These are phyloP conservation scores for Candida sanyaensis DNA, from an alignment of 1,139 yeast genomes.

Conservation along the genomic window DNA sequence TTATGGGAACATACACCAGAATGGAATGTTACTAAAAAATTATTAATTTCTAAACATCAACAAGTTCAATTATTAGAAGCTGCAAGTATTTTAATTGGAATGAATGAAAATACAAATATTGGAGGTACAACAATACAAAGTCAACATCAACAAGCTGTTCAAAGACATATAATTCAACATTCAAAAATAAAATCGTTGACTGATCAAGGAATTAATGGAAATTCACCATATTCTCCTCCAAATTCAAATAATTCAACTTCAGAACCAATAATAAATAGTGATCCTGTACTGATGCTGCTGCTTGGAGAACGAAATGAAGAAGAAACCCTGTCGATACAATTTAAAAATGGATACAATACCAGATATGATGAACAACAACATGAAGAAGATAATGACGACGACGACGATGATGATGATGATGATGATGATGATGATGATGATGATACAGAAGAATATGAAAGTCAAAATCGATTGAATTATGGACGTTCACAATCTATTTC, in stretches of 20 bases:
- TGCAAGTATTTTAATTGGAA: slow-evolving; percentile 80
- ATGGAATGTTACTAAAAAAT: slow-evolving; percentile 83
- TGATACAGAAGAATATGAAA: neutral
- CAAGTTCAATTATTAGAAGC: slow-evolving; percentile 89
- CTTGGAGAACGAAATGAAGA: neutral
- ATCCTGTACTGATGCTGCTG: neutral
- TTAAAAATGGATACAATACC: neutral
- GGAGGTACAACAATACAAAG: neutral
- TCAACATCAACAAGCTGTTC: slow-evolving; percentile 1
- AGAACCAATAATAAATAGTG: neutral
- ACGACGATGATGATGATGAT: neutral
- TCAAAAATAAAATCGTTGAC: neutral
- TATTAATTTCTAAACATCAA: slow-evolving; percentile 84
- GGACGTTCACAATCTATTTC: slow-evolving; percentile 19
- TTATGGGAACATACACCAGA: slow-evolving; percentile 85
- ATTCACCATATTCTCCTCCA: slow-evolving; percentile 12
- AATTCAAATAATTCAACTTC: neutral
- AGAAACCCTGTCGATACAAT: neutral
- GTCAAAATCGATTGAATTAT: slow-evolving; percentile 6
- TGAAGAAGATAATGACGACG: neutral
- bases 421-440: slow-evolving; percentile 1
- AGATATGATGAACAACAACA: neutral
- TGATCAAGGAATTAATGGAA: neutral
- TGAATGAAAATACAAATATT: slow-evolving; percentile 51
- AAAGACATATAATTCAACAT: neutral